Conservation (phyloP, 805 yeast genomes). For the Candida takata region DNA sequence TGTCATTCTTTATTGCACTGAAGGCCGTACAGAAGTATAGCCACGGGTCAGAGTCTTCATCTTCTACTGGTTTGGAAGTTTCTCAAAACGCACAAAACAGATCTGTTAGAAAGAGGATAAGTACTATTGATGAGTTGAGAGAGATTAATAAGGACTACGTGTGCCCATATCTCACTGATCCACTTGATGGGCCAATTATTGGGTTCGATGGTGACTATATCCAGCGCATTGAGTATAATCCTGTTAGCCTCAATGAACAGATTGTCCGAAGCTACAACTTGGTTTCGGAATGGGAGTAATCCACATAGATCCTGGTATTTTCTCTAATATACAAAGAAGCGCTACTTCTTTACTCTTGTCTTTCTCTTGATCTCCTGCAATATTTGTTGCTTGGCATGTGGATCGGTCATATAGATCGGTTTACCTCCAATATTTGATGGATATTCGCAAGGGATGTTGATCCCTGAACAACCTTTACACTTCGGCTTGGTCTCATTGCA, state of each 20-base stretch:
- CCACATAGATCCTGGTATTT: background rate
- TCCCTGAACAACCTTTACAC: constrained; percentile 42
- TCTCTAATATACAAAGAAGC: background rate
- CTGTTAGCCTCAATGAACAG: constrained; percentile 16
- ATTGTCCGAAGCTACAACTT: constrained; percentile 15
- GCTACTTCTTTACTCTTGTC: no score
- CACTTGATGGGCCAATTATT: constrained; percentile 81
- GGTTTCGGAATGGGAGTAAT: constrained; percentile 24
- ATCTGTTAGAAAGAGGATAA: constrained; percentile 15
- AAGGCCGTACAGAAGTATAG: constrained; percentile 46
- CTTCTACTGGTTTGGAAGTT: background rate
- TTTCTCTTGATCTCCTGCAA: constrained; percentile 6
- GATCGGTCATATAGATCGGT: constrained; percentile 4
- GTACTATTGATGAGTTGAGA: constrained; percentile 23
- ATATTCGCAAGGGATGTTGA: constrained; percentile 8
- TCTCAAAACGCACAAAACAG: no score
- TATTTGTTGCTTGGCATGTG: constrained; percentile 2
- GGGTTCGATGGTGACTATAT: constrained; percentile 30
- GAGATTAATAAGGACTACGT: constrained; percentile 48
- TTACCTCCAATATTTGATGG: background rate
- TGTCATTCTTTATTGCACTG: constrained; percentile 80
- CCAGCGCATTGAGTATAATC: constrained; percentile 19
- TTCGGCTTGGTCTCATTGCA: constrained; percentile 56
- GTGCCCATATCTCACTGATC: constrained; percentile 65
- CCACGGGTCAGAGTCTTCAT: background rate